Evolutionary conservation across 2,329 filamentous ascomycete genomes (phyloP), one percentile per base, ranked within the genome.

Genomic region (Blastomyces parvus): DNA sequence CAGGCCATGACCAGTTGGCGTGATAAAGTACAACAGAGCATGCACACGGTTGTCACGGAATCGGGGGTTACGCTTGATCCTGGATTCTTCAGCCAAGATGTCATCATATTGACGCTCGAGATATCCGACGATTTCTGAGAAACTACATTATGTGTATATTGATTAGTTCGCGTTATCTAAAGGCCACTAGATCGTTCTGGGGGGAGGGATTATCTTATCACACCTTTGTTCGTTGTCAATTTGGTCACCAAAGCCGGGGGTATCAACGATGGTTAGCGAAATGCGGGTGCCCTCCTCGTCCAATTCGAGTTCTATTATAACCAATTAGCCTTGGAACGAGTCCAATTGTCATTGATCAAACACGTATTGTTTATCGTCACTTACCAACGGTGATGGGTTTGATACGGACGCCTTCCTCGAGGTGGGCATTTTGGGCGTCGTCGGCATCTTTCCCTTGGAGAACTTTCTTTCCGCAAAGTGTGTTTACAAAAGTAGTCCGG

Each of bases 31-130:
- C 73, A 99, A 88, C 77, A 99, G 87, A 70, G 92, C 94, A 76
- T 99, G 94, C 59, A 99, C 91, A 82, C 94, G 90, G 82, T 99
- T 97, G 82, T 99, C 94, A 75, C 94, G 88, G 88, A 99, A 99
- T 74, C 94, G 88, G 71, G 94, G 94, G 83, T 99, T 99, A 91
- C 94, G 94, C 90, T 99, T 99, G 84, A 99, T 99, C 83, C 94
- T 91, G 73, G 94, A 97, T 83, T 99, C 94, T 82, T 97, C 93
- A 67, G 94, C 93, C 72, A 99, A 86, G 83, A 99, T 97, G 77
- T 97, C 92, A 80, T 99, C 94, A 80, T 97, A 97, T 86, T 99
- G 93, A 81, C 93, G 87, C 84, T 99, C 94, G 73, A 99, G 90
- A 81, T 96, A 97, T 70, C 92, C 93, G 70, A 96, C 92, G 73